Conservation (phyloP, 495 filamentous ascomycete genomes). For the Penicillium lagena region DNA sequence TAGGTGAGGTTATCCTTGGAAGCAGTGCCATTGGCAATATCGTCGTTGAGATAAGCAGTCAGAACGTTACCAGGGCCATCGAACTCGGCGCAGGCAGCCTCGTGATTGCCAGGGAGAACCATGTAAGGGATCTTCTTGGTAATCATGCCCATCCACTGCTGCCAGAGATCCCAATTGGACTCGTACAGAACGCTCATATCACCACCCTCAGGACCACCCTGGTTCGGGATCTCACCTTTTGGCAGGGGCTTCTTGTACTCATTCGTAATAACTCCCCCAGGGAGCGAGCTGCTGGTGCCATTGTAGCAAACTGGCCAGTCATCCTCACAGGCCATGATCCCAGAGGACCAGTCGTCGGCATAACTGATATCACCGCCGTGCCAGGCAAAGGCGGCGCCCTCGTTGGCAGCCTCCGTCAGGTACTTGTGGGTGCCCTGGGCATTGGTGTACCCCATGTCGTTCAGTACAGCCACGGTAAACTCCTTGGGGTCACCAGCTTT, state of each 20-base stretch:
- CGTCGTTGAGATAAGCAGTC: constrained; percentile 41
- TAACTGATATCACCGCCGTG: constrained; percentile 46
- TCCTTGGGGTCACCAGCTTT: constrained; percentile 27
- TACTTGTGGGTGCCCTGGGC: constrained; percentile 39
- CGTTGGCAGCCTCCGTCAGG: constrained; percentile 25
- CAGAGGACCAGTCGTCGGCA: constrained; percentile 45
- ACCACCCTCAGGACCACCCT: constrained; percentile 41
- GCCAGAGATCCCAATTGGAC: constrained; percentile 45
- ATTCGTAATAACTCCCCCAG: constrained; percentile 23
- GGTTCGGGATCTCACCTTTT: constrained; percentile 38
- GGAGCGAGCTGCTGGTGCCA: constrained; percentile 34
- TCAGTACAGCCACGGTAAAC: constrained; percentile 34
- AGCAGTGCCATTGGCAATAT: constrained; percentile 22
- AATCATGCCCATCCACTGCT: constrained; percentile 37
- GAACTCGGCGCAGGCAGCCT: constrained; percentile 45
- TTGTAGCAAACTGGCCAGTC: constrained; percentile 51
- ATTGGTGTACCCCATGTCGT: constrained; percentile 47
- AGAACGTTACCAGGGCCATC: constrained; percentile 40
- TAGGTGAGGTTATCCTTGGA: constrained; percentile 32
- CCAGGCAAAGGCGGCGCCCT: constrained; percentile 43
- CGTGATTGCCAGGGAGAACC: constrained; percentile 42
- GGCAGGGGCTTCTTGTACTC: constrained; percentile 40
- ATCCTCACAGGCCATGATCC: constrained; percentile 40
- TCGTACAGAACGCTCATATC: constrained; percentile 46
- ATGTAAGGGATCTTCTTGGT: constrained; percentile 40